Evolutionary conservation across 345 rosid species (phyloP), one percentile per base, ranked within the genome.

Genomic region (Theobroma cacao): DNA sequence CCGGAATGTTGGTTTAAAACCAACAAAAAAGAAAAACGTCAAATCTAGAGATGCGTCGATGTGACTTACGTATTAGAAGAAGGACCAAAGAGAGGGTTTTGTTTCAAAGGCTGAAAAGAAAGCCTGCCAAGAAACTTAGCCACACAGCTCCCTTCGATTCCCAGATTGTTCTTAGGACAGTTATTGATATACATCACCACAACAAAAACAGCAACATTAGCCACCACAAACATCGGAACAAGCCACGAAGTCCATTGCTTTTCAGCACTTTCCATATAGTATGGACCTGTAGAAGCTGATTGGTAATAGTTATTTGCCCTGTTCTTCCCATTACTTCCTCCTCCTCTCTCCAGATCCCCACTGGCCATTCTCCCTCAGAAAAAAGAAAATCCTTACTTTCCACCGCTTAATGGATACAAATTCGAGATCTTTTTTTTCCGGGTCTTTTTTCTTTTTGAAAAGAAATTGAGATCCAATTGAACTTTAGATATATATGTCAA

Each of bases 41-140:
- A 66, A 48, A 65, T 33, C 6, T 20, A 56, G 66, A 77, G 41
- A 22, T 26, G 14, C n/a, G 3, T 24, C 24, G 47, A 72, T 53
- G 28, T 17, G 70, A 83, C 97, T 87, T 81, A 97, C 98, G 98
- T 89, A 5, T 67, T 34, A 83, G 98, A 89, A 78, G 99, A 97
- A 3, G 98, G 98, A 31, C 98, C 99, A 75, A 97, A 90, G 53
- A 94, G 90, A 82, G 99, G 99, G 73, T 97, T 97, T 81, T 91
- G 98, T 78, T 75, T 89, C 76, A 90, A 84, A 34, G 99, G 98
- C 86, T 94, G 88, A 83, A 97, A 97, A 9, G 98, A 90, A 69
- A 95, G 50, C 78, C 98, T 90, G 9, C 96, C 90, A 3, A 97
- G 92, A 77, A 93, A 91, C 82, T 77, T 87, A 48, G 93, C 96